These are phyloP conservation scores for Taphrina deformans DNA, from an alignment of 1,139 yeast species.

Conservation along the genomic window DNA sequence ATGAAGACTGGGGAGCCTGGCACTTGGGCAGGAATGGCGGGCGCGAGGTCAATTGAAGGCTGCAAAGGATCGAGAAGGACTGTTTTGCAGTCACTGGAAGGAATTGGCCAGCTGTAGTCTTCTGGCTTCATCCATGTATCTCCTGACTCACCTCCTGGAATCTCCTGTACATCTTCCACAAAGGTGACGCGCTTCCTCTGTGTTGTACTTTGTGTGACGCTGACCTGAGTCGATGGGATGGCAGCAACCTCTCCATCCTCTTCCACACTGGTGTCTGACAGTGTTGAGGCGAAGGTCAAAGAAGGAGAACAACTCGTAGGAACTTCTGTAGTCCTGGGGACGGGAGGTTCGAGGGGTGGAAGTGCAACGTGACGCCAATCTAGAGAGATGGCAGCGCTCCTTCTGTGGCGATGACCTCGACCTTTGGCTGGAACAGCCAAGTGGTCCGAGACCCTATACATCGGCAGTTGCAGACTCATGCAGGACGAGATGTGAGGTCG, in stretches of 20 bases:
- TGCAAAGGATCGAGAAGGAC: slow-evolving; percentile 13
- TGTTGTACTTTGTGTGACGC: not conserved
- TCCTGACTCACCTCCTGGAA: slow-evolving; percentile 17
- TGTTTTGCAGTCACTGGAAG: slow-evolving; percentile 9
- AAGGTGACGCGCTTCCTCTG: slow-evolving; percentile 15
- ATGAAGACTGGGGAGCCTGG: slow-evolving; percentile 28
- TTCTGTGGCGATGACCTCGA: slow-evolving; percentile 29
- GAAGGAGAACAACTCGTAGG: slow-evolving; percentile 12
- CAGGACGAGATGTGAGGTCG: too few species aligned
- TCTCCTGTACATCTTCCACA: slow-evolving; percentile 9
- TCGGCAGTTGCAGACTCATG: not conserved
- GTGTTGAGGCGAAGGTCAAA: slow-evolving; percentile 21
- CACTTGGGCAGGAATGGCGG: slow-evolving; percentile 11
- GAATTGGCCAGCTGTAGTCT: slow-evolving; percentile 27
- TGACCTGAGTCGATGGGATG: slow-evolving; percentile 9
- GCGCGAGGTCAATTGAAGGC: slow-evolving; percentile 29
- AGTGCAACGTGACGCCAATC: slow-evolving; percentile 29
- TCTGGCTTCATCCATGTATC: slow-evolving; percentile 31
- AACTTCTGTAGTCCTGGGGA: not conserved
- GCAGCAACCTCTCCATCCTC: not conserved
- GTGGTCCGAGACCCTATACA: not conserved
- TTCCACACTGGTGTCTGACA: slow-evolving; percentile 24
- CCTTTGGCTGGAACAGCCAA: slow-evolving; percentile 20
- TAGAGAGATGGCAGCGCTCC: slow-evolving; percentile 28
- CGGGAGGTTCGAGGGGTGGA: slow-evolving; percentile 13